Conservation (phyloP, 164 flowering plant genomes). For the Liquidambar formosana region DNA sequence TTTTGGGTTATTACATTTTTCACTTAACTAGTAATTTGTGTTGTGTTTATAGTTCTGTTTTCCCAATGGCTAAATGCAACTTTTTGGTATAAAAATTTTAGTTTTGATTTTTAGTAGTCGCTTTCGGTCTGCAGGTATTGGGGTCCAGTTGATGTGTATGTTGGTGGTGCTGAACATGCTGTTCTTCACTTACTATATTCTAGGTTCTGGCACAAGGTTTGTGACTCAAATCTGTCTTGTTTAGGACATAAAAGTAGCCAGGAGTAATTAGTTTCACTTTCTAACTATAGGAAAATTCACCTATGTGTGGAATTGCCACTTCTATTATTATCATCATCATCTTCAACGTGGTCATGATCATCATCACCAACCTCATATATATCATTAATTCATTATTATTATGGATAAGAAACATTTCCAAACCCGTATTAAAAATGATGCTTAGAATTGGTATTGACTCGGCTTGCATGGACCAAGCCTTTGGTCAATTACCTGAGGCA, state of each 20-base stretch:
- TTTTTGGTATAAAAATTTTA: neutral
- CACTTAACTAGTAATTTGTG: neutral
- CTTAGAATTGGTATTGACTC: too few species aligned
- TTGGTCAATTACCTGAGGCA: too few species aligned
- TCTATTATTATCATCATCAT: too few species aligned
- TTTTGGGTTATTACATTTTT: neutral
- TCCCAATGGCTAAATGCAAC: neutral
- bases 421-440: too few species aligned
- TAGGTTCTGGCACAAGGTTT: conserved; percentile 99
- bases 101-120: conserved; percentile 1
- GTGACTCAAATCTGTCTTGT: neutral
- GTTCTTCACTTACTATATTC: conserved; percentile 95
- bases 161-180: conserved; percentile 99
- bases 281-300: too few species aligned
- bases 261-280: neutral
- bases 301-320: too few species aligned
- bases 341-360: too few species aligned
- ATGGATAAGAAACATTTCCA: too few species aligned
- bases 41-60: neutral
- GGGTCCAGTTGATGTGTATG: conserved; percentile 97
- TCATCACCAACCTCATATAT: too few species aligned
- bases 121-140: conserved; percentile 62
- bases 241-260: neutral
- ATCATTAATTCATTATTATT: too few species aligned
- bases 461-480: too few species aligned